phyloP scores from a whole-genome alignment of 129 eudicot species.

The Calendula officinalis region DNA sequence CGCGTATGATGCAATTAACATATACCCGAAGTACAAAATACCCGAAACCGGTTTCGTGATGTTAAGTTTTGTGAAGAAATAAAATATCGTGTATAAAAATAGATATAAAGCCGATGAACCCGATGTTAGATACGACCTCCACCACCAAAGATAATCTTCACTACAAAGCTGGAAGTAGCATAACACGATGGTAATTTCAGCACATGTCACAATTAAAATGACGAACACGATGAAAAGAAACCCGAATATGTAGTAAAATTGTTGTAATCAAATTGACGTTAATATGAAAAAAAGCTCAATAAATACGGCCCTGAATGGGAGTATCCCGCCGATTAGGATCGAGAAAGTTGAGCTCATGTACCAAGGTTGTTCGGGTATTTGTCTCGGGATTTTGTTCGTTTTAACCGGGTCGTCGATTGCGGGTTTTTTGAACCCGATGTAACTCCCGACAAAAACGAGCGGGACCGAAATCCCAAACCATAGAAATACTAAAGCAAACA shows the following conservation, averaged over 20 bases:
- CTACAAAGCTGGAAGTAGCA: slow-evolving; percentile 66
- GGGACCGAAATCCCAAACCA: slow-evolving; percentile 57
- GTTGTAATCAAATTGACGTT: slow-evolving; percentile 51
- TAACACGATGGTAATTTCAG: slow-evolving; percentile 50
- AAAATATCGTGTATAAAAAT: slow-evolving; percentile 46
- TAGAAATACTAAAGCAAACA: slow-evolving; percentile 42
- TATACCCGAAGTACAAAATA: slow-evolving; percentile 51
- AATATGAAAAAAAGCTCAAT: slow-evolving; percentile 55
- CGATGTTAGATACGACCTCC: slow-evolving; percentile 58
- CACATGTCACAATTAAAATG: slow-evolving; percentile 46
- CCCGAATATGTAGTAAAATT: slow-evolving; percentile 55
- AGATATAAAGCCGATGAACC: slow-evolving; percentile 58
- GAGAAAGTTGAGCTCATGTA: slow-evolving; percentile 48
- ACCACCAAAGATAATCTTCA: slow-evolving; percentile 65
- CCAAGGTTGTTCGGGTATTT: slow-evolving; percentile 57
- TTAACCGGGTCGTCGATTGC: slow-evolving; percentile 47
- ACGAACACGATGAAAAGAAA: slow-evolving; percentile 49
- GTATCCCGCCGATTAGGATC: slow-evolving; percentile 49
- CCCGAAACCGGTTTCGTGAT: slow-evolving; percentile 48
- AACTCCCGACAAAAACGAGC: slow-evolving; percentile 49
- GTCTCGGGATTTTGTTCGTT: slow-evolving; percentile 49
- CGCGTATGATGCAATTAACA: slow-evolving; percentile 53
- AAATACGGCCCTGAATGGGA: slow-evolving; percentile 58
- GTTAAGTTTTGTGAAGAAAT: slow-evolving; percentile 53
- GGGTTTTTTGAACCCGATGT: slow-evolving; percentile 44